Conservation (phyloP, 2,329 filamentous ascomycete species). For the Penicillium italicum region DNA sequence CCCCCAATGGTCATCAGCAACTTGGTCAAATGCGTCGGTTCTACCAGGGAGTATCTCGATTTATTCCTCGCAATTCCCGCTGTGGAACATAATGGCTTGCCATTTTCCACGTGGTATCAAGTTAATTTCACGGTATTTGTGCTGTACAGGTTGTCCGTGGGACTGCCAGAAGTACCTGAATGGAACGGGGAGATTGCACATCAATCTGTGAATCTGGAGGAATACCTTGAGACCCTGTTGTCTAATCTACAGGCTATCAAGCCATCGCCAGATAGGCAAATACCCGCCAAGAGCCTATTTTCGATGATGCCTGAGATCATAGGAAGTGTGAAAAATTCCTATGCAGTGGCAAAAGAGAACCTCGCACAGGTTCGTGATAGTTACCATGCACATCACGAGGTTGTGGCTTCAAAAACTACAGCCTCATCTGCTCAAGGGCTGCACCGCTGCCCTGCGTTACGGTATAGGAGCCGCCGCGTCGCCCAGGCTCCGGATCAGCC, state of each 20-base stretch:
- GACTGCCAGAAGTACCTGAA: slow-evolving; percentile 10
- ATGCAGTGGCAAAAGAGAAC: slow-evolving; percentile 10
- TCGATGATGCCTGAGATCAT: slow-evolving; percentile 14
- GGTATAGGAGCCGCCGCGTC: slow-evolving; percentile 9
- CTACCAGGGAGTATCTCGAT: slow-evolving; percentile 11
- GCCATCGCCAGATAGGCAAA: slow-evolving; percentile 4
- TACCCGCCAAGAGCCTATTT: slow-evolving; percentile 16
- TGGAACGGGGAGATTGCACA: slow-evolving; percentile 14
- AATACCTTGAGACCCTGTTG: slow-evolving; percentile 9
- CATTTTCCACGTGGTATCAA: slow-evolving; percentile 15
- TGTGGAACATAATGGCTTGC: slow-evolving; percentile 6
- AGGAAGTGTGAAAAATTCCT: slow-evolving; percentile 15
- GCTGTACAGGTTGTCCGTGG: slow-evolving; percentile 11
- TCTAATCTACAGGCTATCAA: slow-evolving; percentile 2
- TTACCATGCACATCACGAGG: neutral
- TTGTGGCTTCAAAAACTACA: neutral
- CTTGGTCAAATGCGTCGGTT: slow-evolving; percentile 11
- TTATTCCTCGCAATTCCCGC: slow-evolving; percentile 5
- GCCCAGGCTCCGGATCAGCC: slow-evolving; percentile 2
- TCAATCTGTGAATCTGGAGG: slow-evolving; percentile 9
- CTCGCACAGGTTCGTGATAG: neutral
- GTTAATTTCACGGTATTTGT: slow-evolving; percentile 14
- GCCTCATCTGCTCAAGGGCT: slow-evolving; percentile 1
- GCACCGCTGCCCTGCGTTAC: slow-evolving; percentile 17
- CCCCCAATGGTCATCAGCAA: slow-evolving; percentile 11